Conservation (phyloP, 257 asterid genomes). For the Solanum etuberosum region DNA sequence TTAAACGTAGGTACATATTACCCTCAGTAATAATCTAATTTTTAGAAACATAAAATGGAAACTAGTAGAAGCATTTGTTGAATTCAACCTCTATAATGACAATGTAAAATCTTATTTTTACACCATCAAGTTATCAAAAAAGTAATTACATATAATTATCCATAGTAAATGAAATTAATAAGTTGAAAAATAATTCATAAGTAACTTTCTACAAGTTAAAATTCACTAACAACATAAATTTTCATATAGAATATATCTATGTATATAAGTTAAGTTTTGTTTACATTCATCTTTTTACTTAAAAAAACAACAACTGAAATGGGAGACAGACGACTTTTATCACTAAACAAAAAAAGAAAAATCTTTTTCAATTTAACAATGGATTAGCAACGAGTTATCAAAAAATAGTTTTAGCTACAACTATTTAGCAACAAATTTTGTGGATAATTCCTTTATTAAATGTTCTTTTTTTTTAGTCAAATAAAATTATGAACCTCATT, state of each 20-base stretch:
- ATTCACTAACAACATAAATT: neutral
- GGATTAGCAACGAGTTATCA: neutral
- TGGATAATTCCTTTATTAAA: neutral
- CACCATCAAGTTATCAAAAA: neutral
- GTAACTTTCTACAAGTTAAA: neutral
- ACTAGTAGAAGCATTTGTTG: neutral
- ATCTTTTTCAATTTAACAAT: neutral
- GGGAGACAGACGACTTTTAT: neutral
- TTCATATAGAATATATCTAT: neutral
- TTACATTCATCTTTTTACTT: neutral
- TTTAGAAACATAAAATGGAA: neutral
- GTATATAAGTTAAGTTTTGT: neutral
- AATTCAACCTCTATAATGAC: neutral
- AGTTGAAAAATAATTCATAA: neutral
- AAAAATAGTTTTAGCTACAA: neutral
- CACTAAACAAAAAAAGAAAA: neutral
- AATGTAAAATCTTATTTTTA: neutral
- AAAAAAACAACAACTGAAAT: neutral
- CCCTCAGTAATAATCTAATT: neutral
- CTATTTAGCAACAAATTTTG: neutral
- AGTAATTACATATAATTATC: neutral
- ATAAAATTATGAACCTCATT: neutral
- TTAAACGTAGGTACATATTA: too few relatives aligned
- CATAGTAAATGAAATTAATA: neutral
- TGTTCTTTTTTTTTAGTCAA: neutral